Evolutionary conservation across 495 filamentous ascomycete species (phyloP).

Genomic region (Annulohypoxylon nitens): DNA sequence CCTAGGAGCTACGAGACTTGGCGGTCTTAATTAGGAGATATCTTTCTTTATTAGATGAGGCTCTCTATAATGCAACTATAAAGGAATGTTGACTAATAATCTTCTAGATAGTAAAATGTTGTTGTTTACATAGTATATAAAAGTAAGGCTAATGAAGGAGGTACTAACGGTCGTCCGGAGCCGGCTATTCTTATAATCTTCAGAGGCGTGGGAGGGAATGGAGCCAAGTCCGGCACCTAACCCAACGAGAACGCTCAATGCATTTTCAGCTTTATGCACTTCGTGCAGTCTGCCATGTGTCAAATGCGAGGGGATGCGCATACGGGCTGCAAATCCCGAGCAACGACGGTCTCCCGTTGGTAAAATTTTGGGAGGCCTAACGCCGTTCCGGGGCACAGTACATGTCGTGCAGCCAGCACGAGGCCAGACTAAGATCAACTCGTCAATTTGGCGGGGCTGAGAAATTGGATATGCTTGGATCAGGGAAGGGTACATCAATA

Average conservation of each 20-base stretch:
- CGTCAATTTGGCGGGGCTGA: conserved; percentile 12
- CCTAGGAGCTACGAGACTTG: neutral
- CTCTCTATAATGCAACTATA: neutral
- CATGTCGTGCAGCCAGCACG: conserved; percentile 16
- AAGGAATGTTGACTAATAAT: neutral
- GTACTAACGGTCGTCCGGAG: neutral
- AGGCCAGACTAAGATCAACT: conserved; percentile 7
- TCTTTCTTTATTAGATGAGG: neutral
- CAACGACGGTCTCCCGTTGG: neutral
- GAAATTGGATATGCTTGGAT: neutral
- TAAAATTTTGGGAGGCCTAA: conserved; percentile 4
- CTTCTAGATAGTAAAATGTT: neutral
- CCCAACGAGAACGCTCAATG: conserved; percentile 10
- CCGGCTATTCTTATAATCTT: conserved; percentile 4
- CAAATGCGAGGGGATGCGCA: conserved; percentile 2
- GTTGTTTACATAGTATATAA: neutral
- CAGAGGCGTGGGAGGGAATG: neutral
- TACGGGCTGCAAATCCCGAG: neutral
- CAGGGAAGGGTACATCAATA: neutral
- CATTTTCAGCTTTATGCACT: conserved; percentile 21
- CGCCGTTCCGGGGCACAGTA: conserved; percentile 14
- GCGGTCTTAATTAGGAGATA: conserved; percentile 1
- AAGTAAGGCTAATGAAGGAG: neutral
- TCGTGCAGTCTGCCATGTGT: conserved; percentile 21
- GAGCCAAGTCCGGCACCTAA: conserved; percentile 1